phyloP scores from a whole-genome alignment of 148 eudicot genomes.

The Agrostemma githago region DNA sequence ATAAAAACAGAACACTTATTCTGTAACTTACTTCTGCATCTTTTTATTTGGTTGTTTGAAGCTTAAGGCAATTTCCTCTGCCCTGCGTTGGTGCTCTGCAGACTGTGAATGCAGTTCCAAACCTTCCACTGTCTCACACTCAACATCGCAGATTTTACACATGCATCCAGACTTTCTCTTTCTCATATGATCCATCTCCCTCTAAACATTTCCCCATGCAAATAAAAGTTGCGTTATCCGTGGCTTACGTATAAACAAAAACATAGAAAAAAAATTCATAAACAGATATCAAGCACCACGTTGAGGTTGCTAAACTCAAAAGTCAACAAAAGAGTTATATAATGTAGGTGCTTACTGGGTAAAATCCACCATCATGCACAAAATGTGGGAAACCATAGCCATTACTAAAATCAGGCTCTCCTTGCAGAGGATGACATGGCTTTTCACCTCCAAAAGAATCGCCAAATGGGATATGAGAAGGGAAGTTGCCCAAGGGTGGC shows the following conservation, averaged over 20 bases:
- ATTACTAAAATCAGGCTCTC: conserved; percentile 71
- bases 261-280: neutral
- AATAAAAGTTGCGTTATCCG: conserved; percentile 15
- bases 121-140: conserved; percentile 89
- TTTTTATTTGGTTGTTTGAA: conserved; percentile 68
- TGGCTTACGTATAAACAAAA: neutral
- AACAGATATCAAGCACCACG: conserved; percentile 1
- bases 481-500: conserved; percentile 44
- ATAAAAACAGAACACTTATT: neutral
- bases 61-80: conserved; percentile 69
- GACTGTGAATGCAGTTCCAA: conserved; percentile 88
- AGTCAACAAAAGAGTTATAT: neutral
- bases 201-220: conserved; percentile 37
- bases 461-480: conserved; percentile 40
- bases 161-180: conserved; percentile 55
- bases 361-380: conserved; percentile 43
- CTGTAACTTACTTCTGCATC: conserved; percentile 60
- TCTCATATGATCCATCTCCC: conserved; percentile 51
- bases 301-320: neutral
- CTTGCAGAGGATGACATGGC: conserved; percentile 43
- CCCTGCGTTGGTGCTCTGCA: conserved; percentile 71
- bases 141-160: conserved; percentile 90
- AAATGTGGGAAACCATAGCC: conserved; percentile 40
- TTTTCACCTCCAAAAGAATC: conserved; percentile 57
- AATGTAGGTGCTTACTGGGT: conserved; percentile 42